Conservation (phyloP, 2,329 filamentous ascomycete species). For the Rhynchosporium secalis region DNA sequence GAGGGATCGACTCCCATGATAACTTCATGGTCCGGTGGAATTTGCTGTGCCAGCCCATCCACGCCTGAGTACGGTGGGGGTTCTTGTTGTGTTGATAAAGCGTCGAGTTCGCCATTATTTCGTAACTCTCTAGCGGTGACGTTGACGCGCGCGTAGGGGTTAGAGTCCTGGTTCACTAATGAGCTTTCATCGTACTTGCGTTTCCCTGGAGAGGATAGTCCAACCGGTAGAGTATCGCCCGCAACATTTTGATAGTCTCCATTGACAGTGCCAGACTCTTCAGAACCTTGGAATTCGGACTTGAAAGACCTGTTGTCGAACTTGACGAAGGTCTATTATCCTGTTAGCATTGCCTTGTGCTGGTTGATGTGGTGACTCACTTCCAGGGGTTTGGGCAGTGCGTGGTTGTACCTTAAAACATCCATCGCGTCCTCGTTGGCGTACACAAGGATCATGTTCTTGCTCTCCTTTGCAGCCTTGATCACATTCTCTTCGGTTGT, state of each 20-base stretch:
- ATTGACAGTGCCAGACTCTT: constrained; percentile 19
- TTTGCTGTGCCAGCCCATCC: background rate
- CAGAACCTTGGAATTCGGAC: constrained; percentile 44
- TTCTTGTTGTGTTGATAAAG: background rate
- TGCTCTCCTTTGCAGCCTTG: constrained; percentile 50
- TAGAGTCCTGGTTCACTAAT: constrained; percentile 20
- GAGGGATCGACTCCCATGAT: constrained; percentile 35
- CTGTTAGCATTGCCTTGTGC: constrained; percentile 16
- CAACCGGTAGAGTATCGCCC: constrained; percentile 17
- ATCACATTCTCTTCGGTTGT: constrained; percentile 48
- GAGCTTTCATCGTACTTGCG: constrained; percentile 34
- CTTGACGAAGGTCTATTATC: constrained; percentile 48
- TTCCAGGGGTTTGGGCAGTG: constrained; percentile 45
- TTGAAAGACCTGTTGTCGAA: constrained; percentile 55
- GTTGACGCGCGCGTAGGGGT: constrained; percentile 15
- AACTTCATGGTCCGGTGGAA: constrained; percentile 21
- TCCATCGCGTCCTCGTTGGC: constrained; percentile 52
- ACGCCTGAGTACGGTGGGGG: background rate
- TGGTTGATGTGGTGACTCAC: constrained; percentile 33
- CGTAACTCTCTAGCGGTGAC: constrained; percentile 20
- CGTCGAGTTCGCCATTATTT: background rate
- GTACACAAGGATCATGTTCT: constrained; percentile 52
- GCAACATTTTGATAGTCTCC: constrained; percentile 15
- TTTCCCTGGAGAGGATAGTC: constrained; percentile 33
- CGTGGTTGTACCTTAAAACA: constrained; percentile 30